Evolutionary conservation across 257 asterid genomes (phyloP).

Genomic region (Ballota nigra): DNA sequence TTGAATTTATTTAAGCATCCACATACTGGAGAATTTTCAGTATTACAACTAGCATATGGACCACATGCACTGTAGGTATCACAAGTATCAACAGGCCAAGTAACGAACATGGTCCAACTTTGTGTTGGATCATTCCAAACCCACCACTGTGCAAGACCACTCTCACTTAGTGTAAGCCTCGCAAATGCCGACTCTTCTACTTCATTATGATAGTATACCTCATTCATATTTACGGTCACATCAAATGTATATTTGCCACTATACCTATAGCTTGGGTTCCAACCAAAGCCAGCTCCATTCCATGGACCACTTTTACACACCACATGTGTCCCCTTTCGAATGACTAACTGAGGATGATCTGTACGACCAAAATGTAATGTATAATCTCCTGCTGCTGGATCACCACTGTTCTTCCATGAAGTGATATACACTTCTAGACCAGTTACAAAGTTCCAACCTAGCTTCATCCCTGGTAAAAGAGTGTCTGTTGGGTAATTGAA

Average conservation of each 20-base stretch:
- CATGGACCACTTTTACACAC: constrained; percentile 33
- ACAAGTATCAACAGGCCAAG: constrained; percentile 32
- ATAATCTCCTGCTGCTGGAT: constrained; percentile 39
- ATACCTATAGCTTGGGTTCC: constrained; percentile 24
- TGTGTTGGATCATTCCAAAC: constrained; percentile 26
- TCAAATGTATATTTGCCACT: not conserved
- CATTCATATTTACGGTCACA: not conserved
- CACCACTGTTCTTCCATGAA: constrained; percentile 35
- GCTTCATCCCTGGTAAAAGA: constrained; percentile 47
- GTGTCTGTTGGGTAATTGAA: constrained; percentile 49
- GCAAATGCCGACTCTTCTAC: constrained; percentile 20
- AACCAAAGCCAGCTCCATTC: constrained; percentile 40
- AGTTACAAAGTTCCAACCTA: not conserved
- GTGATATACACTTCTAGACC: constrained; percentile 16
- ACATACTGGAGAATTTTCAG: not conserved
- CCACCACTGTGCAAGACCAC: constrained; percentile 28
- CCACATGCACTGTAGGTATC: constrained; percentile 32
- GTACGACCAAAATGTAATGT: constrained; percentile 11
- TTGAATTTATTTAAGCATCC: constrained; percentile 6
- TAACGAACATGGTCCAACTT: constrained; percentile 26
- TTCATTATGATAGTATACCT: not conserved
- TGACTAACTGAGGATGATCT: constrained; percentile 12
- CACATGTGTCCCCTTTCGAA: constrained; percentile 6
- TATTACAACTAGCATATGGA: constrained; percentile 20
- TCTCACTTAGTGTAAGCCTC: constrained; percentile 14